phyloP scores from a whole-genome alignment of 1,139 yeast species.

The Kodamaea sp. region DNA sequence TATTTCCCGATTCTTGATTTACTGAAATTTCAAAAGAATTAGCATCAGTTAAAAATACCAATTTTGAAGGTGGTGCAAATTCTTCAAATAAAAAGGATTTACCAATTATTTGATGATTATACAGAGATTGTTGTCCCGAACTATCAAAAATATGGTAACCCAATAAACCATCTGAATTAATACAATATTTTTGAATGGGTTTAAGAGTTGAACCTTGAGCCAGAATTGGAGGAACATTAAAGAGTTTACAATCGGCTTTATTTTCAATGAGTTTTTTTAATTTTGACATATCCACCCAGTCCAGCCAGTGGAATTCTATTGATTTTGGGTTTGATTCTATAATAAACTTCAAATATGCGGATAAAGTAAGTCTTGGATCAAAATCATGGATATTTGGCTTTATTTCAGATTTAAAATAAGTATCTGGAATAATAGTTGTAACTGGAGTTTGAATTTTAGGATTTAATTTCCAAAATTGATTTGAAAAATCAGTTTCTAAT shows the following conservation, averaged over 20 bases:
- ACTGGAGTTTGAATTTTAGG: conserved; percentile 1
- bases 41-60: conserved; percentile 18
- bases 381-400: conserved; percentile 18
- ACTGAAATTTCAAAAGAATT: conserved; percentile 3
- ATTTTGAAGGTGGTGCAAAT: conserved; percentile 16
- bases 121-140: conserved; percentile 29
- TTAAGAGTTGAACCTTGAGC: conserved; percentile 13
- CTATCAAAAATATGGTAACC: conserved; percentile 26
- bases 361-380: conserved; percentile 23
- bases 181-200: conserved; percentile 24
- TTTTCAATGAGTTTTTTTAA: conserved; percentile 24
- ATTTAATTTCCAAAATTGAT: conserved; percentile 28
- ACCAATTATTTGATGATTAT: conserved; percentile 24
- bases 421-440: background rate
- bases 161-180: conserved; percentile 15
- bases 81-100: conserved; percentile 14
- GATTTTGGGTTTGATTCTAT: conserved; percentile 16
- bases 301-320: conserved; percentile 41
- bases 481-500: conserved; percentile 16
- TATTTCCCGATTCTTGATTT: conserved; percentile 14
- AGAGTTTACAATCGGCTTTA: conserved; percentile 6
- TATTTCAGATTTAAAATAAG: conserved; percentile 5
- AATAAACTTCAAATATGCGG: conserved; percentile 14
- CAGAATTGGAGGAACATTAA: too few relatives aligned
- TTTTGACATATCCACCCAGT: conserved; percentile 37